phyloP scores from a whole-genome alignment of 225 moss, liverwort and hornwort species.

The Thuidium tamariscinum region DNA sequence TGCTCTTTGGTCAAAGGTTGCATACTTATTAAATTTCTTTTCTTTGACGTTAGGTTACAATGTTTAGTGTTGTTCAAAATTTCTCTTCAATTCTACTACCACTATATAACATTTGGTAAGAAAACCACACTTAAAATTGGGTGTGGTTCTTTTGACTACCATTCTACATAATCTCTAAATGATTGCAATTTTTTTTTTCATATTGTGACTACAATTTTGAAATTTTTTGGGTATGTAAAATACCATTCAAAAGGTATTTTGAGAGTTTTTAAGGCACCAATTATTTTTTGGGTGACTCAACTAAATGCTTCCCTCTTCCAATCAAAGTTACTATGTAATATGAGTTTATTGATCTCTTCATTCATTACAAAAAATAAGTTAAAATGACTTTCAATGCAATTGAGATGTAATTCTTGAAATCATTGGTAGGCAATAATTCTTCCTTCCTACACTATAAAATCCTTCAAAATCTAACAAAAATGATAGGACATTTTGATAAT shows the following conservation, averaged over 20 bases:
- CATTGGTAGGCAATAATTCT: background rate
- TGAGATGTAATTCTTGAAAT: background rate
- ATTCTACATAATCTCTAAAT: background rate
- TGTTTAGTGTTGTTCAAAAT: background rate
- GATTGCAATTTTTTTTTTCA: background rate
- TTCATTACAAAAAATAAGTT: fast-evolving
- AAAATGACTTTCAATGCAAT: background rate
- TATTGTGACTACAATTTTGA: background rate
- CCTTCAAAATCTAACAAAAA: background rate
- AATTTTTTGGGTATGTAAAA: fast-evolving
- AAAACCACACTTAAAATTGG: background rate
- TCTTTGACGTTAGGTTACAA: background rate
- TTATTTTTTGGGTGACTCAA: background rate
- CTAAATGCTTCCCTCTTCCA: fast-evolving
- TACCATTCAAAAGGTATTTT: background rate
- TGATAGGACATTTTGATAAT: no score
- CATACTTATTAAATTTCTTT: background rate
- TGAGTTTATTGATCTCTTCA: background rate
- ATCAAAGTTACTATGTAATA: no score
- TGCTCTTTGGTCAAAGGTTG: background rate
- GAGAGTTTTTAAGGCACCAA: background rate
- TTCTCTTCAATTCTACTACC: background rate
- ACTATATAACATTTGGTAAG: background rate
- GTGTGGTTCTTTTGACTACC: background rate
- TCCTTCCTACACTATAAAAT: no score